Base-by-base conservation (phyloP, 495 filamentous ascomycete species). In the Amphirosellinia nigrospora region DNA sequence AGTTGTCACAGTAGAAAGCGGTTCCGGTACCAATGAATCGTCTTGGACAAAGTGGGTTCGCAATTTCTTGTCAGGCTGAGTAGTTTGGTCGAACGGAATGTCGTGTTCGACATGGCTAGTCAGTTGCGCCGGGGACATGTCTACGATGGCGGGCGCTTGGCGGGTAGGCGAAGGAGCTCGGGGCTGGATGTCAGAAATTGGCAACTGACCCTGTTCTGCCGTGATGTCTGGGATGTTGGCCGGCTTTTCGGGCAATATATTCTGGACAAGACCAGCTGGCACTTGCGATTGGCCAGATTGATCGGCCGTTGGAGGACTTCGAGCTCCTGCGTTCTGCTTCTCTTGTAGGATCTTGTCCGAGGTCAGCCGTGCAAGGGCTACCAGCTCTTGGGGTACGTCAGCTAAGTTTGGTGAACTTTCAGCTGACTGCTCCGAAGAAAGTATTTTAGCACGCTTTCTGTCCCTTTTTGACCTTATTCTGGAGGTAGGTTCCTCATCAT, bases 401-500 rank as follows among this genome's bases (percentile, higher is more conserved):
- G 13, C 7, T 8, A 23, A 45, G 9, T 19, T 34, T 19, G 15
- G 39, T 16, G 53, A 38, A 48, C 10, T 11, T 48, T 15, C 36
- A 26, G 53, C 3, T 16, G 39, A 36, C 11, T 38, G 39, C 46
- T 46, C 53, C 10, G 15, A 45, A 39, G 21, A 15, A 36, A 45
- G 0, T 36, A 77, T 75, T 72, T 79, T 78, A 66, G 75, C 77
- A 63, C 73, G 75, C 68, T 79, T 78, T 32, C 79, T 78, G 70
- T 82, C 73, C 78, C 83, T 83, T 79, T 82, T 85, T 75, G 82
- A 71, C 69, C 79, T 82, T 39, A 72, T 79, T 38, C 68, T 41
- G 60, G 23, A 41, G 75, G 65, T 77, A 77, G 46, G 73, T 68
- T 4, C 34, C 66, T 78, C 78, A 61, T 79, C 75, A 36, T 76